These are phyloP conservation scores for Prunus davidiana DNA, from an alignment of 306 rosid species.

Conservation along the genomic window DNA sequence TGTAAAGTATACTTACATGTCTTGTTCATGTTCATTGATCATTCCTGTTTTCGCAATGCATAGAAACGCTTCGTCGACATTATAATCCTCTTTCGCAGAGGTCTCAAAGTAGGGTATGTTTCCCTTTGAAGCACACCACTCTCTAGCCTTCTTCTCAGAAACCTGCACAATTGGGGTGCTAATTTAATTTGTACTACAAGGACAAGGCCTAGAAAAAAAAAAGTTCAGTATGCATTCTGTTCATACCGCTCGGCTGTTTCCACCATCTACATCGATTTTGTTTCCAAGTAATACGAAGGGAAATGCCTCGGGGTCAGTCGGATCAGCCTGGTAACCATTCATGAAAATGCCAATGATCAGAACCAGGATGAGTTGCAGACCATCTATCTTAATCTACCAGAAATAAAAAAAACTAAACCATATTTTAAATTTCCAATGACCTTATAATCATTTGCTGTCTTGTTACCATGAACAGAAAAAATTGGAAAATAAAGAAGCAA, in stretches of 20 bases:
- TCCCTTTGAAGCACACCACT: constrained; percentile 78
- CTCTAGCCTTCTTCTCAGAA: constrained; percentile 57
- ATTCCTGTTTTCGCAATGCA: constrained; percentile 63
- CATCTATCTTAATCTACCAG: not conserved
- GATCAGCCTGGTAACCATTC: constrained; percentile 54
- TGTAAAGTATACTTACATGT: constrained; percentile 44
- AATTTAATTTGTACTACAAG: not conserved
- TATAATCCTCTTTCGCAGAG: constrained; percentile 74
- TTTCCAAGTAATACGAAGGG: constrained; percentile 82
- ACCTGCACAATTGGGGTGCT: constrained; percentile 41
- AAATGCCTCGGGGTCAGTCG: constrained; percentile 46
- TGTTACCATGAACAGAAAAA: not conserved
- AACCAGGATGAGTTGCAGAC: constrained; percentile 4
- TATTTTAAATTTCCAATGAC: no score
- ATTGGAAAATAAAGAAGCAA: not conserved
- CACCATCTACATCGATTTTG: constrained; percentile 70
- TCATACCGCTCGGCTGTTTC: constrained; percentile 59
- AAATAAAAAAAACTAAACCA: no score
- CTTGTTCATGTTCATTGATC: constrained; percentile 59
- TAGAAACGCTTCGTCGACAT: constrained; percentile 70
- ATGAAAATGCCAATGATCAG: not conserved
- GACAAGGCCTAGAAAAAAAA: not conserved
- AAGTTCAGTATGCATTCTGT: not conserved
- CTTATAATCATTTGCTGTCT: no score
- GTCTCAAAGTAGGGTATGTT: constrained; percentile 87